Evolutionary conservation across 495 filamentous ascomycete species (phyloP).

Genomic region (Pyronema omphalodes): DNA sequence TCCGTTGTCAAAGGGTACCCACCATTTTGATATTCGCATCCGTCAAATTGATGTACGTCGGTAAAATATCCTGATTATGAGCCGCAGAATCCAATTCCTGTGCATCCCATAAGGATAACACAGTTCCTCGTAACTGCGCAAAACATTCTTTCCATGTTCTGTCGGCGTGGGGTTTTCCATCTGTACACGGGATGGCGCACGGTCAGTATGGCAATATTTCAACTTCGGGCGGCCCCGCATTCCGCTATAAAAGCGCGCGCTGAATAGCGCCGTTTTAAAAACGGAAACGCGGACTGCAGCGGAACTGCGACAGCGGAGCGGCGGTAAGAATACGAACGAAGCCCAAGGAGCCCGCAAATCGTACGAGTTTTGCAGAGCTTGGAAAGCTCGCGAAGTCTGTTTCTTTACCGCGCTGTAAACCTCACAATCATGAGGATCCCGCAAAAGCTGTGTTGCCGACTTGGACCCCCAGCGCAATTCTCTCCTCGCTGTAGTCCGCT

Average conservation of each 20-base stretch:
- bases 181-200: constrained; percentile 28
- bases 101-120: constrained; percentile 91
- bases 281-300: too few relatives aligned
- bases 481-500: neutral
- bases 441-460: neutral
- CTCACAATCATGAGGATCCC: too few relatives aligned
- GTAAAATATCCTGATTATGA: constrained; percentile 65
- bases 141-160: constrained; percentile 94
- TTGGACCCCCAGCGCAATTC: constrained; percentile 5
- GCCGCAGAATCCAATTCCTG: constrained; percentile 77
- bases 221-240: too few relatives aligned
- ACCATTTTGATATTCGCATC: constrained; percentile 98
- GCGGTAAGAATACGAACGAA: too few relatives aligned
- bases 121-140: constrained; percentile 85
- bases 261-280: too few relatives aligned
- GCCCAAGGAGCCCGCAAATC: too few relatives aligned
- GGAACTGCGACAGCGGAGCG: too few relatives aligned
- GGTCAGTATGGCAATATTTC: too few relatives aligned
- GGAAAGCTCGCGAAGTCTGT: too few relatives aligned
- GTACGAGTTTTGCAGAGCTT: too few relatives aligned
- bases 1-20: constrained; percentile 12
- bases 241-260: too few relatives aligned
- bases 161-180: constrained; percentile 68
- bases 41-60: constrained; percentile 91
- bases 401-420: too few relatives aligned